Percentiles rank a stretch among this genome's conserved stretches.
phyloP scores from a whole-genome alignment of 139 green algal genomes.

The Chlorella sp. region DNA sequence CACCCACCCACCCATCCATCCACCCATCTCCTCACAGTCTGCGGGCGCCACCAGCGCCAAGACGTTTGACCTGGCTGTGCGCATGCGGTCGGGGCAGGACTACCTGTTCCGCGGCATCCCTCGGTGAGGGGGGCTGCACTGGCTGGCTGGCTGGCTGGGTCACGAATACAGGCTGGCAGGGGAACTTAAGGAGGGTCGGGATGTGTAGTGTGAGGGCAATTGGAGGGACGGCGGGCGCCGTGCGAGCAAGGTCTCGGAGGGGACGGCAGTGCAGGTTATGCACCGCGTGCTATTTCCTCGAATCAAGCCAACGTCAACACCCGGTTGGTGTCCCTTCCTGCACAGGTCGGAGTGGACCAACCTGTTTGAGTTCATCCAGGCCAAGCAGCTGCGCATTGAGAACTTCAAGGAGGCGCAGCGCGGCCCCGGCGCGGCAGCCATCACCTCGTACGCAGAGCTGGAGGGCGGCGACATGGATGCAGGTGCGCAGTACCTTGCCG shows the following conservation, averaged over 20 bases:
- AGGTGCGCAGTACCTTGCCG: conserved; percentile 42
- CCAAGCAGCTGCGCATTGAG: conserved; percentile 86
- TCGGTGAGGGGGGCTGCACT: conserved; percentile 30
- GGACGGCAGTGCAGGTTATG: too few relatives aligned
- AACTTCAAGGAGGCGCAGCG: conserved; percentile 82
- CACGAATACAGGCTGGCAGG: too few relatives aligned
- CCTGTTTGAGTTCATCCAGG: conserved; percentile 93
- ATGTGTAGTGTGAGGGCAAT: too few relatives aligned
- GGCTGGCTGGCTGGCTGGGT: background rate
- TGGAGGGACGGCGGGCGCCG: too few relatives aligned
- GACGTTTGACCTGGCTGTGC: conserved; percentile 95
- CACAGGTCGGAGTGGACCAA: conserved; percentile 85
- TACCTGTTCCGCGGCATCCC: conserved; percentile 91
- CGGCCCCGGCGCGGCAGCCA: conserved; percentile 61
- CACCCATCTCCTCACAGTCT: background rate
- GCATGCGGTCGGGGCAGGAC: conserved; percentile 71
- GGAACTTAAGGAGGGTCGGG: background rate
- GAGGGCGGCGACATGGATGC: conserved; percentile 68
- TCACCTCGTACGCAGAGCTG: conserved; percentile 40
- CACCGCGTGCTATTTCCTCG: too few relatives aligned
- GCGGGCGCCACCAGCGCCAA: conserved; percentile 62
- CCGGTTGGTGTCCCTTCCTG: too few relatives aligned
- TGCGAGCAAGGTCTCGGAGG: too few relatives aligned
- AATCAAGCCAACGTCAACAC: too few relatives aligned
- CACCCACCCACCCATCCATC: background rate